Evolutionary conservation across 2,329 filamentous ascomycete species (phyloP).

Genomic region (Verticillium klebahnii): DNA sequence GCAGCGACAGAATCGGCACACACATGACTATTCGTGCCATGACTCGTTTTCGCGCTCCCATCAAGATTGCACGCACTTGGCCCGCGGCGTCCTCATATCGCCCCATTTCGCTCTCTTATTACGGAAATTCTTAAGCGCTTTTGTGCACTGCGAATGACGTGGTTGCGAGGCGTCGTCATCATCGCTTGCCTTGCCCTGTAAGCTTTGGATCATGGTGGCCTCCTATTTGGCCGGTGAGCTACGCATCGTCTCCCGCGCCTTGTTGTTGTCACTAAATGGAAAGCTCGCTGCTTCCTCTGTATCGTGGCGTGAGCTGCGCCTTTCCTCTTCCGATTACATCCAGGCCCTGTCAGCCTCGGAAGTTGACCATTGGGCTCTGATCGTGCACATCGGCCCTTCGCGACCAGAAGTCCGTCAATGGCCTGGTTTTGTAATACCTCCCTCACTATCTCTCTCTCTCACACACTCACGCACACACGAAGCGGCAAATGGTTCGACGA

Average conservation of each 20-base stretch:
- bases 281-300: too few relatives aligned
- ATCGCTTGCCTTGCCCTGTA: not conserved
- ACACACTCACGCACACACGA: too few relatives aligned
- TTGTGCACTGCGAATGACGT: not conserved
- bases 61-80: not conserved
- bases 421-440: too few relatives aligned
- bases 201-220: not conserved
- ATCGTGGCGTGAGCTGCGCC: too few relatives aligned
- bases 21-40: not conserved
- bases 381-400: too few relatives aligned
- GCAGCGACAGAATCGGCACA: not conserved
- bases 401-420: too few relatives aligned
- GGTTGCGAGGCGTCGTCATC: not conserved
- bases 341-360: not conserved
- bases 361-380: not conserved
- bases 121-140: not conserved
- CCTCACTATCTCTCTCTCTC: too few relatives aligned
- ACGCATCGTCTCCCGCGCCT: not conserved
- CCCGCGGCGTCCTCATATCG: not conserved
- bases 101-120: not conserved
- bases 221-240: not conserved
- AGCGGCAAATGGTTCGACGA: too few relatives aligned
- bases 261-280: too few relatives aligned
- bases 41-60: not conserved
- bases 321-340: too few relatives aligned